Evolutionary conservation across 768 basidiomycete genomes (phyloP), one percentile per base, ranked within the genome.

Genomic region (Psilocybe tampanensis): DNA sequence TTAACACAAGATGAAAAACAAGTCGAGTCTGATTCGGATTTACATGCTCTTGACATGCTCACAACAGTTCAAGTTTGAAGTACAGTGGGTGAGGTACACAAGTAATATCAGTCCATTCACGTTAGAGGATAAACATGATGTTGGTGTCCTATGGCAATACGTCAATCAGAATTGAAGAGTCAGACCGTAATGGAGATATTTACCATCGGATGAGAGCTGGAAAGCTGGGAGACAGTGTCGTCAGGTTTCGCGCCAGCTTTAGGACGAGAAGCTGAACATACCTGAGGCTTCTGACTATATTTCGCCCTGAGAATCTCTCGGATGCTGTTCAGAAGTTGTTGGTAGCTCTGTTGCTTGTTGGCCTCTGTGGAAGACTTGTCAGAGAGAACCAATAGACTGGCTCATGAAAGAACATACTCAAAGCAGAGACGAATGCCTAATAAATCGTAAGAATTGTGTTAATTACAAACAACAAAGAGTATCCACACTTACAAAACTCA

Each of bases 401-500:
- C 42, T 36, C 26, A 17, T 24, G 17, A 17, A 15, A 45, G 17
- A 42, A 39, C 80, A 45, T 63, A 85, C 84, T 72, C 17, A 91
- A 72, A 15, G 75, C 80, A 33, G 74, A 66, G 47, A 87, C 80
- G 67, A 90, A 89, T 0, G 89, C 75, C 80, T 65, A 59, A 83
- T 79, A 81, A 54, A 49, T 39, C 12, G 39, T 55, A 24, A 65
- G 47, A 6, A 26, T 45, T 45, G 18, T 34, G 23, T 39, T 1
- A 48, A 24, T 24, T 49, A 50, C 34, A 32, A 41, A 29, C 15
- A 19, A 12, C 23, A 21, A 13, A 19, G 4, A 19, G 42, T 50
- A 17, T 19, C 33, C 50, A 47, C 23, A 77, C 86, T 26, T 64
- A 90, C 89, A 67, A 78, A 86, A 70, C 86, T 90, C 90, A 92